Percentiles rank a stretch among this genome's conserved stretches.
Conservation (phyloP, 306 rosid genomes). For the Amphicarpaea edgeworthii region DNA sequence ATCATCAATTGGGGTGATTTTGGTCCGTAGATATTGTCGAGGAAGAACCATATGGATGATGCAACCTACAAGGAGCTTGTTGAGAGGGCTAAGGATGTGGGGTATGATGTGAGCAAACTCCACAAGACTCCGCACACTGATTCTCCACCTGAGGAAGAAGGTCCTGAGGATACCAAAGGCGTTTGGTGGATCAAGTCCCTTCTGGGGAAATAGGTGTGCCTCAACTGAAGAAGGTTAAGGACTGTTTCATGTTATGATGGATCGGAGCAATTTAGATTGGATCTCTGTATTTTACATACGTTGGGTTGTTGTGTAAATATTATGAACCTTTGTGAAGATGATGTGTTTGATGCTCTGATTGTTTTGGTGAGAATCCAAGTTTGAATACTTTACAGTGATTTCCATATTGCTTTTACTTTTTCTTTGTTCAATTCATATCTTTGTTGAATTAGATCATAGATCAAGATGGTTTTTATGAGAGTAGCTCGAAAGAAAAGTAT, state of each 20-base stretch:
- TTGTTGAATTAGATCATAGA: no score
- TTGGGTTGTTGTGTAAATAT: slow-evolving; percentile 40
- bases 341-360: slow-evolving; percentile 35
- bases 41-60: slow-evolving; percentile 66
- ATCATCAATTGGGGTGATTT: neutral
- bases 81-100: slow-evolving; percentile 65
- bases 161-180: slow-evolving; percentile 76
- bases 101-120: slow-evolving; percentile 88
- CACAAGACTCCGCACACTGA: slow-evolving; percentile 83
- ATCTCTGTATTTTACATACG: slow-evolving; percentile 21
- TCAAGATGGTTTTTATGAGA: neutral
- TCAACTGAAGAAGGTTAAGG: slow-evolving; percentile 12
- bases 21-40: slow-evolving; percentile 65
- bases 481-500: neutral
- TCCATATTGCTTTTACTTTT: slow-evolving; percentile 1
- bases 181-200: slow-evolving; percentile 83
- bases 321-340: slow-evolving; percentile 27
- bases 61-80: slow-evolving; percentile 69
- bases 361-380: slow-evolving; percentile 10
- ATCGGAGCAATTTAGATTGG: slow-evolving; percentile 35
- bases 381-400: slow-evolving; percentile 14
- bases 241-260: neutral
- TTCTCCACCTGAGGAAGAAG: slow-evolving; percentile 71
- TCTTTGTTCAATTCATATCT: no score
- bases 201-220: slow-evolving; percentile 54